These are phyloP conservation scores for Afroboletus lepidellus DNA, from an alignment of 1,284 basidiomycete genomes.

Conservation along the genomic window DNA sequence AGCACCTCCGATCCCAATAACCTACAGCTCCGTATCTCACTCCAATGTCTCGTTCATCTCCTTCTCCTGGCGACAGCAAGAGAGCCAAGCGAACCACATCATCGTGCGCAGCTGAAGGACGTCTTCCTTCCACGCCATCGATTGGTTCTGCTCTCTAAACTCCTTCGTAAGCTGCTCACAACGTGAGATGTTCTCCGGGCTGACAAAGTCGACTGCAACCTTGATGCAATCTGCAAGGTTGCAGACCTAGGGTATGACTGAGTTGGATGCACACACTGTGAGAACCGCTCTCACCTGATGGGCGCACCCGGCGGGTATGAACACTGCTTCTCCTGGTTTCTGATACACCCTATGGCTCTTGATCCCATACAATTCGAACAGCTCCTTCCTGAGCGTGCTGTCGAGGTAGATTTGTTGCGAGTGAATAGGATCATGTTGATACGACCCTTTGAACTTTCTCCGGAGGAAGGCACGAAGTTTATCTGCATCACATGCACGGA, in stretches of 20 bases:
- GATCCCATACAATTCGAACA: conserved; percentile 70
- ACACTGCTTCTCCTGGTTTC: conserved; percentile 88
- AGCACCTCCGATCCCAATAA: conserved; percentile 14
- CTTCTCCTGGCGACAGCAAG: conserved; percentile 54
- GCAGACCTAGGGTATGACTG: conserved; percentile 51
- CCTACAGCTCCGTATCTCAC: conserved; percentile 23
- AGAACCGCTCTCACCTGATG: conserved; percentile 70
- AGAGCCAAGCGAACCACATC: conserved; percentile 91
- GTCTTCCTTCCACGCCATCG: conserved; percentile 91
- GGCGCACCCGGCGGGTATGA: conserved; percentile 94
- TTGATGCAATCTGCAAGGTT: conserved; percentile 93
- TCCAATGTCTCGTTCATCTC: conserved; percentile 37
- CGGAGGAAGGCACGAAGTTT: conserved; percentile 74
- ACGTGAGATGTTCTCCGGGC: conserved; percentile 84
- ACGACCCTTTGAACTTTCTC: conserved; percentile 51
- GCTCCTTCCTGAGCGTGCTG: conserved; percentile 59
- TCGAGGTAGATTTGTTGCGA: conserved; percentile 88
- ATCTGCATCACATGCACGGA: conserved; percentile 79
- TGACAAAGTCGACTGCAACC: conserved; percentile 95
- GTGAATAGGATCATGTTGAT: conserved; percentile 84
- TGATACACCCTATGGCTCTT: conserved; percentile 85
- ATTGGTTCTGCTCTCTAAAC: conserved; percentile 86
- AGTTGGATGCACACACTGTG: neutral
- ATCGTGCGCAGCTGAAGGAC: conserved; percentile 88
- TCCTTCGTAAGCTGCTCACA: conserved; percentile 85